Evolutionary conservation across 495 filamentous ascomycete genomes (phyloP).

Genomic region (Penicillium samsonianum): DNA sequence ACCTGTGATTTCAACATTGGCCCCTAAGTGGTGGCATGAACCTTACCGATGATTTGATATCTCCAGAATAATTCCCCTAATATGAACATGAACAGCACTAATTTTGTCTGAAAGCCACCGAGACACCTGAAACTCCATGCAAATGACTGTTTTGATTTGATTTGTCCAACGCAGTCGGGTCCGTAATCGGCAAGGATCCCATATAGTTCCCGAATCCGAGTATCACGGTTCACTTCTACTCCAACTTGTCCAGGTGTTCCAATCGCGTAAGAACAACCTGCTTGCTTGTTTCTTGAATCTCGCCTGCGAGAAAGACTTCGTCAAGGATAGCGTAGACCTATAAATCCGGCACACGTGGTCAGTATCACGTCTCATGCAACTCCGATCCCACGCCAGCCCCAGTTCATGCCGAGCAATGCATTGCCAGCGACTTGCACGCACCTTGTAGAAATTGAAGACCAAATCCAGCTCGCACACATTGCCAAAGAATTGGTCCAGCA

Average conservation of each 20-base stretch:
- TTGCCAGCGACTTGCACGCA: constrained; percentile 30
- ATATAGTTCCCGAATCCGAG: constrained; percentile 1
- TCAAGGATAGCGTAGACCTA: constrained; percentile 98
- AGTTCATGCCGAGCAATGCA: constrained; percentile 11
- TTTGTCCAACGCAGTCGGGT: constrained; percentile 4
- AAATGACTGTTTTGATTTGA: constrained; percentile 17
- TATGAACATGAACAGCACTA: constrained; percentile 11
- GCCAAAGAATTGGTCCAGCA: constrained; percentile 96
- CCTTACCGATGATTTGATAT: constrained; percentile 8
- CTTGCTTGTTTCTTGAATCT: constrained; percentile 98
- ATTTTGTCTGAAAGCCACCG: constrained; percentile 12
- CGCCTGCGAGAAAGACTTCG: constrained; percentile 94
- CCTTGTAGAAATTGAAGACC: constrained; percentile 97
- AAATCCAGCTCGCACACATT: constrained; percentile 99
- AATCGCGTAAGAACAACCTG: constrained; percentile 93
- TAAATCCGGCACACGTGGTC: constrained; percentile 8
- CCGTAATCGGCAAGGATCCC: constrained; percentile 17
- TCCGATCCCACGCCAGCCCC: not conserved
- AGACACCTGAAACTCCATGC: constrained; percentile 29
- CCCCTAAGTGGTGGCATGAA: constrained; percentile 25
- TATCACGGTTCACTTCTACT: constrained; percentile 47
- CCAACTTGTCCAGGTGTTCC: constrained; percentile 95
- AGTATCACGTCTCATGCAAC: constrained; percentile 7
- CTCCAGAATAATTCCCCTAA: constrained; percentile 8
- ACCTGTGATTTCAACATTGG: constrained; percentile 28